Base-by-base conservation (phyloP, 2,329 filamentous ascomycete species). In the Fusarium graminum region DNA sequence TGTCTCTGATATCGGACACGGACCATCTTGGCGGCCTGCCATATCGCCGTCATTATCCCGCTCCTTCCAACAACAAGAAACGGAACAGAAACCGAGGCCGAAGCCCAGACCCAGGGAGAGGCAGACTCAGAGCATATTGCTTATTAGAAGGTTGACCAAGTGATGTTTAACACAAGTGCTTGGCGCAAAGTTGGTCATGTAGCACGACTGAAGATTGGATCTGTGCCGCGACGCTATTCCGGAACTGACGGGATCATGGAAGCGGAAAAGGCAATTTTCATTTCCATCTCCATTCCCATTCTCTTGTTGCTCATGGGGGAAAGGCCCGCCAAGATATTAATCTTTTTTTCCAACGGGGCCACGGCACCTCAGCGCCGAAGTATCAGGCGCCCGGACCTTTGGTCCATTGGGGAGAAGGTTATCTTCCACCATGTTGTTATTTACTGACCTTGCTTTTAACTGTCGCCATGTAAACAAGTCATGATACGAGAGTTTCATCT, bases 361-460 rank as follows among this genome's bases (percentile, higher is more conserved):
- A 55, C 46, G 53, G 50, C 38, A 65, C 36, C 56, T 59, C 40
- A 60, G 46, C 45, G 38, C 64, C 46, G 52, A 53, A 50, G 64
- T 61, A 68, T 68, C 65, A 68, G 49, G 49, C 44, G 32, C 60
- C 41, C 59, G 64, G 65, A 53, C 65, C 65, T 65, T 67, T 68
- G 68, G 46, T 54, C 65, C 64, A 65, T 46, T 46, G 59, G 56
- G 46, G 51, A 54, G 59, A 34, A 56, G 42, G 39, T 68, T 59
- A 42, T 61, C 44, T 45, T 43, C 57, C 28, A 29, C 12, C 43
- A 39, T 36, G 34, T 36, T 36, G 16, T 36, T 36, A 26, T 49
- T 49, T 38, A 45, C 32, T 40, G n/a, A 25, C 41, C 39, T 53
- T 50, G 46, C 30, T 29, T 56, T 52, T 28, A 30, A 39, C 39